Base-by-base conservation (phyloP, 1,284 basidiomycete species). In the Chalciporus sp. region DNA sequence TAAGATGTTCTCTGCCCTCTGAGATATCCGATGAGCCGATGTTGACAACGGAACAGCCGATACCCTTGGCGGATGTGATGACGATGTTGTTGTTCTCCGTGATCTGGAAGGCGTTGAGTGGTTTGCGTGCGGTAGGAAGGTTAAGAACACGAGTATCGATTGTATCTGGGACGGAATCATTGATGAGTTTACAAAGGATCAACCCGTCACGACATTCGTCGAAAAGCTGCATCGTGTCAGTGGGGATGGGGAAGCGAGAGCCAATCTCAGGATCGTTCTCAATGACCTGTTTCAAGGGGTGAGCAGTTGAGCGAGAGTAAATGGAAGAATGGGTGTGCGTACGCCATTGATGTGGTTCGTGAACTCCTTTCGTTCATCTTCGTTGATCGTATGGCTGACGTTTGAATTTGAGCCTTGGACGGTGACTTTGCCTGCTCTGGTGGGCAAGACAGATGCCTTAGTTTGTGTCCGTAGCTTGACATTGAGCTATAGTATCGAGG, bases 81-180 rank as follows among this genome's bases (percentile, higher is more conserved):
- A 99, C 96, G 65, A 99, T 96, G 76, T 98, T 99, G 81, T 99
- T 98, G 81, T 99, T 99, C 74, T 99, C 96, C 0, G 96, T 98
- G 72, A 98, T 98, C 70, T 98, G 95, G 85, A 99, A 99, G 0
- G 92, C 91, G 69, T 94, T 98, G 55, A 95, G 83, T 19, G 85
- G 85, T 72, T 92, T 95, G 43, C 82, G 81, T 6, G 80, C 64
- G 2, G 82, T 81, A 1, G 92, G 84, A 71, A 91, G 95, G 81
- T 99, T 99, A 63, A 99, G 81, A 5, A 98, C 96, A 83, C 96
- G 95, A 63, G 89, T 92, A 76, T 99, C 96, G 75, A 99, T 99
- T 8, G 96, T 99, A 73, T 99, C 96, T 19, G 96, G 94, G 2
- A 99, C 96, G 31, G 96, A 96, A 74, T 98, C 95, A 74, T 99